Base-by-base conservation (phyloP, 2,329 filamentous ascomycete genomes). In the Domatiomyces globalis region DNA sequence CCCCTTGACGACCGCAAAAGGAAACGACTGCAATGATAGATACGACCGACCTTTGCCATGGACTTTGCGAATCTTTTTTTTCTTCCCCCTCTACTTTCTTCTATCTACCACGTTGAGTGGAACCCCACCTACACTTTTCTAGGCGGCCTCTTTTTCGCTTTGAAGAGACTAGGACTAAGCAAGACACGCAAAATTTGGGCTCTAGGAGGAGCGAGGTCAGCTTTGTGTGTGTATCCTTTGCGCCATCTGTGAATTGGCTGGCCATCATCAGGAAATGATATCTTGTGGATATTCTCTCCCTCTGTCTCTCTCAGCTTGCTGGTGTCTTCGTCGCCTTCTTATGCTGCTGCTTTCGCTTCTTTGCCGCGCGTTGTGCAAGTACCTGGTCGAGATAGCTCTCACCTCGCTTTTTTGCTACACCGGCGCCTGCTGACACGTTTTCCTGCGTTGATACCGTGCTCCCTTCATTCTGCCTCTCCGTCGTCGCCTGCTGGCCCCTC, bases 1-100 rank as follows among this genome's bases (percentile, higher is more conserved):
- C 56, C 20, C 71, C 29, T 73, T 50, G 78, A 81, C 18, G 79
- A 82, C 53, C 71, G 80, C 54, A 83, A 82, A 68, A 71, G 79
- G 57, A 81, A 81, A 67, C 67, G 76, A 60, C 54, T 77, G 55
- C 65, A 70, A 61, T 77, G 64, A 69, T 47, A 51, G 12, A 12
- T 39, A 39, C 29, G 29, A 33, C 29, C 29, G 29, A 33, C 29
- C 10, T 25, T 6, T 25, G 22, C 22, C 22, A 25, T 25, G 22
- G 22, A 43, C 39, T n/a, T 43, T n/a, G 18, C 39, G 39, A 43
- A 5, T 43, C 39, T 43, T 19, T n/a, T 45, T 45, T 45, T 4
- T 19, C 12, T 39, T 39, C 15, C 4, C 4, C 8, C 4, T 15
- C 15, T 39, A 4, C 12, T 15, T 15, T 39, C 12, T 39, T 39